A percentile compares a stretch with the other conserved stretches of the same genome.
Evolutionary conservation across 441 rosid species (phyloP).

Genomic region (Gossypium gossypioides): DNA sequence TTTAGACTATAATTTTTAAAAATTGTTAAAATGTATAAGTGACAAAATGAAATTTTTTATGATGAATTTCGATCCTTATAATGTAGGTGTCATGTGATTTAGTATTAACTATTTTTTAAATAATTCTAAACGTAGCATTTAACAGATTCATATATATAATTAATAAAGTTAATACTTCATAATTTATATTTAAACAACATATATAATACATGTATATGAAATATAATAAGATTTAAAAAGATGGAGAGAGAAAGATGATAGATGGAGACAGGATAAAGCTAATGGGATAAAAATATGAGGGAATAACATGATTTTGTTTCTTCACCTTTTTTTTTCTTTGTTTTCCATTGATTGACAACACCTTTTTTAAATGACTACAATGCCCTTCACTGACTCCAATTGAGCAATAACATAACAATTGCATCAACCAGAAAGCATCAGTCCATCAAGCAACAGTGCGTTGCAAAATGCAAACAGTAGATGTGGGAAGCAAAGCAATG

Average conservation of each 20-base stretch:
- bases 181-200: too few species aligned
- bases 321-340: conserved; percentile 11
- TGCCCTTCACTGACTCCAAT: conserved; percentile 27
- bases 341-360: conserved; percentile 43
- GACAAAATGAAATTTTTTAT: too few species aligned
- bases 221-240: neutral
- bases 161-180: too few species aligned
- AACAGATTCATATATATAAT: too few species aligned
- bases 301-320: conserved; percentile 49
- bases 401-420: conserved; percentile 14
- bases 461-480: neutral
- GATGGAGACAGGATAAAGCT: conserved; percentile 26
- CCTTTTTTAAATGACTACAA: conserved; percentile 31
- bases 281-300: conserved; percentile 20
- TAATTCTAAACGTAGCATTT: too few species aligned
- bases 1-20: too few species aligned
- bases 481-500: neutral
- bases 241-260: conserved; percentile 13
- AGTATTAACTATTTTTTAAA: too few species aligned
- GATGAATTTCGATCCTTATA: too few species aligned
- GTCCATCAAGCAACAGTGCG: conserved; percentile 12
- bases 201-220: neutral
- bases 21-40: too few species aligned
- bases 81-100: too few species aligned
- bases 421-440: conserved; percentile 16